These are phyloP conservation scores for Skeletonema marinoi DNA, from an alignment of 108 stramenopile species.

Conservation along the genomic window DNA sequence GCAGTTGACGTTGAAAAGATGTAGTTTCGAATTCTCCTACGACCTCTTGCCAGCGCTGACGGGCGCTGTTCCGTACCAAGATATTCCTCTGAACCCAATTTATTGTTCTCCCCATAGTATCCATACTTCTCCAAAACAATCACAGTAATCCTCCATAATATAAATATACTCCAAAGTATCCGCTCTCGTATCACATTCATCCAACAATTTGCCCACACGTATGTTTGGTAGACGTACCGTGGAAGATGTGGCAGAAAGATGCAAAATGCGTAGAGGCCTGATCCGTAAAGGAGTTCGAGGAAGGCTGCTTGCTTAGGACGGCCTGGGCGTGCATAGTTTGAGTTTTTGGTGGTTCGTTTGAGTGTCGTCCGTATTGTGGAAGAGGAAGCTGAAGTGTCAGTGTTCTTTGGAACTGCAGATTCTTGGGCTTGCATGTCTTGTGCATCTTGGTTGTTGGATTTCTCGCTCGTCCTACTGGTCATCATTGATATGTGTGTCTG, in stretches of 20 bases:
- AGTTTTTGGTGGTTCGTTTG: conserved; percentile 2
- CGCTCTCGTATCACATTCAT: conserved; percentile 7
- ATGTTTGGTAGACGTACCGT: conserved; percentile 19
- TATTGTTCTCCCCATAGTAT: background rate
- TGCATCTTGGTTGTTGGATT: background rate
- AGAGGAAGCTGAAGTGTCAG: background rate
- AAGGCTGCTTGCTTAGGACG: conserved; percentile 27
- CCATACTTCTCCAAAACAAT: conserved; percentile 27
- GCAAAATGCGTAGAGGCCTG: conserved; percentile 25
- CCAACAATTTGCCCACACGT: background rate
- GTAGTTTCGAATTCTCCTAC: conserved; percentile 12
- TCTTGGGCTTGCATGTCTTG: background rate
- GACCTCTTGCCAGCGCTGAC: background rate
- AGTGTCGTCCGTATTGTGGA: background rate
- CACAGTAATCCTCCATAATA: conserved; percentile 22
- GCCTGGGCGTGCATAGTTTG: conserved; percentile 35
- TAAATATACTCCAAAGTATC: conserved; percentile 32
- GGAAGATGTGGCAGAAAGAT: conserved; percentile 37
- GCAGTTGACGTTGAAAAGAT: conserved; percentile 30
- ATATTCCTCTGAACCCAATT: background rate
- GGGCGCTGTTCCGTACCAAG: background rate
- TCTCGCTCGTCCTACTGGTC: background rate
- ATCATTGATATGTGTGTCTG: conserved; percentile 1
- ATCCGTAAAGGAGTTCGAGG: conserved; percentile 30
- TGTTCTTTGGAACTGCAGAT: background rate